Conservation (phyloP, 2,329 filamentous ascomycete genomes). For the Lasiodiplodia sp. region DNA sequence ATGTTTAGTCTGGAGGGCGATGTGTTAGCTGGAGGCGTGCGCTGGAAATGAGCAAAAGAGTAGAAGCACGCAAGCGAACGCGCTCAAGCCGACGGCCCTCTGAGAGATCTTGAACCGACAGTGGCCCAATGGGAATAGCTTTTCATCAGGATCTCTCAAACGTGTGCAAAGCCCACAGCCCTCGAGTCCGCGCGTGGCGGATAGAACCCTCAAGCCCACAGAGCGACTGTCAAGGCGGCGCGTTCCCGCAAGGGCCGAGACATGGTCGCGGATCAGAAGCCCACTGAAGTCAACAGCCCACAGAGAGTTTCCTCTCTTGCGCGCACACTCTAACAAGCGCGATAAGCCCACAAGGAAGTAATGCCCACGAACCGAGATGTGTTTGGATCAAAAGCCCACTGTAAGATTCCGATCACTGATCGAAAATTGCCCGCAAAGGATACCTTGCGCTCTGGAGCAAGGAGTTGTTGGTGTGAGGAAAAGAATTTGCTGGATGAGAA, state of each 20-base stretch:
- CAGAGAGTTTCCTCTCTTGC: slow-evolving; percentile 50
- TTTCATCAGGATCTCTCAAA: slow-evolving; percentile 43
- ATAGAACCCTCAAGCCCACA: slow-evolving; percentile 51
- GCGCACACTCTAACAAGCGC: slow-evolving; percentile 45
- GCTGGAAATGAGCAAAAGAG: not conserved
- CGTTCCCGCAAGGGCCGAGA: slow-evolving; percentile 63
- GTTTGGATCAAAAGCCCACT: slow-evolving; percentile 47
- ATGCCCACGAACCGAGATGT: slow-evolving; percentile 40
- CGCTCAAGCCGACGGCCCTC: slow-evolving; percentile 29
- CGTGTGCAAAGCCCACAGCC: slow-evolving; percentile 53
- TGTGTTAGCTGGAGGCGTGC: slow-evolving; percentile 11
- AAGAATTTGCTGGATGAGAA: slow-evolving; percentile 30
- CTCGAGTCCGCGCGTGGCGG: slow-evolving; percentile 52
- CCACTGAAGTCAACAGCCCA: slow-evolving; percentile 48
- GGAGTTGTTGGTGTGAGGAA: slow-evolving; percentile 35
- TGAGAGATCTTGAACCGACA: slow-evolving; percentile 17
- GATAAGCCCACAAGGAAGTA: slow-evolving; percentile 41
- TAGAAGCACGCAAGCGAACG: slow-evolving; percentile 33
- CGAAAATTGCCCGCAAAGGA: slow-evolving; percentile 31
- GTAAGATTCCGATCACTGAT: slow-evolving; percentile 34
- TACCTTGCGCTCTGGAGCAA: slow-evolving; percentile 29
- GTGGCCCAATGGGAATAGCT: slow-evolving; percentile 28
- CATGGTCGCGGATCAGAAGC: slow-evolving; percentile 37
- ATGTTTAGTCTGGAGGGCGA: slow-evolving; percentile 28
- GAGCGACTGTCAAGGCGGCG: slow-evolving; percentile 54